Conservation (phyloP, 83 land plant genomes). For the Picea mariana region DNA sequence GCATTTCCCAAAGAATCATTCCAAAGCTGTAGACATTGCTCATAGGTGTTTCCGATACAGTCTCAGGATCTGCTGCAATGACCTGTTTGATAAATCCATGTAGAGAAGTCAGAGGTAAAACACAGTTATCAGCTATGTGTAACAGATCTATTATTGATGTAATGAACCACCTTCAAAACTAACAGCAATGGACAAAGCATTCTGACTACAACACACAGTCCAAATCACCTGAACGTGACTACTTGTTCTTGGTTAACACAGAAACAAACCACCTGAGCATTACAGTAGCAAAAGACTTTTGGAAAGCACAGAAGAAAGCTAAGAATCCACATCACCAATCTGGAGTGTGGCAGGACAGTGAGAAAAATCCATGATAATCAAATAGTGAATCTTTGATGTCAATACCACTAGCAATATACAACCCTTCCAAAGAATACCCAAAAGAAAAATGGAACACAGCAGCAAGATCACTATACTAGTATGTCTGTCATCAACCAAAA, state of each 20-base stretch:
- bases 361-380: neutral
- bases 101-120: neutral
- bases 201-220: neutral
- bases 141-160: neutral
- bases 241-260: neutral
- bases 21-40: constrained; percentile 81
- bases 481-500: neutral
- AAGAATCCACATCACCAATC: neutral
- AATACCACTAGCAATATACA: neutral
- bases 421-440: too few relatives aligned
- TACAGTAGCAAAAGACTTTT: neutral
- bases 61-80: constrained; percentile 75
- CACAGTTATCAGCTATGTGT: neutral
- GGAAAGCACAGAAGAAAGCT: neutral
- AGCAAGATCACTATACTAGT: neutral
- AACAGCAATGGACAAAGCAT: neutral
- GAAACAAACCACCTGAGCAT: neutral
- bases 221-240: neutral
- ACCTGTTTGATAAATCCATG: constrained; percentile 35
- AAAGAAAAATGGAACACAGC: neutral
- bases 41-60: constrained; percentile 70
- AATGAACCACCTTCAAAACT: constrained; percentile 1
- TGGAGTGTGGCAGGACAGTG: neutral
- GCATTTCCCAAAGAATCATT: constrained; percentile 83
- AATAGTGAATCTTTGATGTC: neutral